Percentiles rank a stretch among this genome's conserved stretches.
Conservation (phyloP, 2,329 filamentous ascomycete genomes). For the Clarireedia monteithiana region DNA sequence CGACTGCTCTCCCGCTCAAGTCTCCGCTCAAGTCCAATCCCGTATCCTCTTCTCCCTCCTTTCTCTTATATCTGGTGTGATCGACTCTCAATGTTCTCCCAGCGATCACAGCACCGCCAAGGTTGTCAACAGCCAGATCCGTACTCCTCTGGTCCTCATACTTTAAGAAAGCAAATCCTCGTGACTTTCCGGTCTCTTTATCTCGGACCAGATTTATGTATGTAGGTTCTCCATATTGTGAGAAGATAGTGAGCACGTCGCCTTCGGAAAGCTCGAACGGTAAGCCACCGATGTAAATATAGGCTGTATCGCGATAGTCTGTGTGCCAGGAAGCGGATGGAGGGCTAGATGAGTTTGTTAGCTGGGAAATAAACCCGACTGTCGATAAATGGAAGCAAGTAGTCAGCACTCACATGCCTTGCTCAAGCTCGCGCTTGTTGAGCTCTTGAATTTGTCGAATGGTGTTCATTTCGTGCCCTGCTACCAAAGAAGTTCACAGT, state of each 20-base stretch:
- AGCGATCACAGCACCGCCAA: conserved; percentile 77
- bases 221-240: conserved; percentile 90
- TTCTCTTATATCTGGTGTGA: conserved; percentile 88
- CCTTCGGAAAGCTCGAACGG: conserved; percentile 91
- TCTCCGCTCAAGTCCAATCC: conserved; percentile 28
- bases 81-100: conserved; percentile 81
- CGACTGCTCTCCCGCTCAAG: conserved; percentile 22
- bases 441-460: conserved; percentile 88
- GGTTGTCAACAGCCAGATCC: conserved; percentile 91
- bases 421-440: conserved; percentile 90
- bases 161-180: conserved; percentile 92
- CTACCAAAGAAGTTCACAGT: neutral
- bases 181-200: conserved; percentile 91
- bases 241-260: conserved; percentile 93
- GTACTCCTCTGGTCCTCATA: conserved; percentile 97
- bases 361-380: neutral
- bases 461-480: conserved; percentile 63
- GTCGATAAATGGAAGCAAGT: neutral
- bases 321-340: conserved; percentile 91
- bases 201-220: conserved; percentile 89
- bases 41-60: conserved; percentile 54
- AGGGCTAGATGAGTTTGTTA: conserved; percentile 42
- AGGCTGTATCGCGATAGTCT: conserved; percentile 96
- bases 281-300: conserved; percentile 90
- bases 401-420: conserved; percentile 56